Percentiles rank a stretch among this genome's conserved stretches.
Conservation (phyloP, 2,329 filamentous ascomycete genomes). For the Ceratocystis variospora region DNA sequence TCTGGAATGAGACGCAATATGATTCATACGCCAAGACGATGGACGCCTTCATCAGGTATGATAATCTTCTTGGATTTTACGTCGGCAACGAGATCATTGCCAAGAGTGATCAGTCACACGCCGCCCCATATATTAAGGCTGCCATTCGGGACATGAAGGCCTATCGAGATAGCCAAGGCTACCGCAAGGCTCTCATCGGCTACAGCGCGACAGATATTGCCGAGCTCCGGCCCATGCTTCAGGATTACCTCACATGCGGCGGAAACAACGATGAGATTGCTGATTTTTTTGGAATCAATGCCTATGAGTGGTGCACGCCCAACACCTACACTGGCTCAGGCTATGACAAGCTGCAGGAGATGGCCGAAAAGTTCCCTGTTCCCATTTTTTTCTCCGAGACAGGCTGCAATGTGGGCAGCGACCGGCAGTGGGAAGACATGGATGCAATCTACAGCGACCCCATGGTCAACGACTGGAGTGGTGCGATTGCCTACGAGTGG, state of each 20-base stretch:
- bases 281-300: constrained; percentile 78
- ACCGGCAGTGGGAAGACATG: constrained; percentile 57
- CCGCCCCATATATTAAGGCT: constrained; percentile 72
- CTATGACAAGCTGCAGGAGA: constrained; percentile 53
- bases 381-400: constrained; percentile 86
- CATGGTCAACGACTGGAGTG: constrained; percentile 59
- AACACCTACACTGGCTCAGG: constrained; percentile 48
- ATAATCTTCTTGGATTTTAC: constrained; percentile 74
- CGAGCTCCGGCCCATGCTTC: constrained; percentile 46
- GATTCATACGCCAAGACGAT: constrained; percentile 56
- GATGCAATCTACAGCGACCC: constrained; percentile 58
- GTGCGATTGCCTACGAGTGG: constrained; percentile 81
- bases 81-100: constrained; percentile 81
- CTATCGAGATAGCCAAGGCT: constrained; percentile 60
- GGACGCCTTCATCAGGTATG: constrained; percentile 61
- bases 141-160: constrained; percentile 70
- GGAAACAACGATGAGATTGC: constrained; percentile 52
- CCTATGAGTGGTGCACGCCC: constrained; percentile 65
- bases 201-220: constrained; percentile 81
- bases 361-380: constrained; percentile 58
- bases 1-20: constrained; percentile 62
- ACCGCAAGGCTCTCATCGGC: constrained; percentile 69
- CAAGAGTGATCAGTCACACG: constrained; percentile 40
- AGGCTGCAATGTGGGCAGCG: constrained; percentile 54
- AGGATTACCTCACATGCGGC: constrained; percentile 66